Evolutionary conservation across 108 stramenopile genomes (phyloP).

Genomic region (Discostella stelligeroides): DNA sequence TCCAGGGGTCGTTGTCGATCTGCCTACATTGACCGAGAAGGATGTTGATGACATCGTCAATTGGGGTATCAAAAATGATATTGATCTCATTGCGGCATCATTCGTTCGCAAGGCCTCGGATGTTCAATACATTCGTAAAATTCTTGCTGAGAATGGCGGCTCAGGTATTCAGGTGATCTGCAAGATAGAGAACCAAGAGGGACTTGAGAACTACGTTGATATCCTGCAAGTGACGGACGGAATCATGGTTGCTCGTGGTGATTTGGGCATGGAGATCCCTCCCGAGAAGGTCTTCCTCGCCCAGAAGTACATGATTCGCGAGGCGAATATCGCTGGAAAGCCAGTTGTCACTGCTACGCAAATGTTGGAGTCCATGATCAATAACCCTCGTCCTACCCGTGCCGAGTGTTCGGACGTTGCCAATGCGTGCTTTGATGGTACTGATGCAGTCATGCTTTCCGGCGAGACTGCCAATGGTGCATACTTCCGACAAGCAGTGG

Average conservation of each 20-base stretch:
- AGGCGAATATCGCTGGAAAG: constrained; percentile 92
- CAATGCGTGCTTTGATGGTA: constrained; percentile 95
- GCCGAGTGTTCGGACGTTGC: constrained; percentile 99
- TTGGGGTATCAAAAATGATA: constrained; percentile 82
- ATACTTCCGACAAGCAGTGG: constrained; percentile 82
- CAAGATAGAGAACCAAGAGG: constrained; percentile 98
- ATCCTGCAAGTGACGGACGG: constrained; percentile 93
- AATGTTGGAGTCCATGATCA: constrained; percentile 98
- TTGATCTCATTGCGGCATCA: constrained; percentile 97
- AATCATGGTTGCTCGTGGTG: constrained; percentile 97
- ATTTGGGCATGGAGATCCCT: constrained; percentile 97
- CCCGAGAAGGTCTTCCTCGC: constrained; percentile 92
- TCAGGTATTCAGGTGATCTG: constrained; percentile 94
- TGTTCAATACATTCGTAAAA: constrained; percentile 84
- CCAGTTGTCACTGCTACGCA: constrained; percentile 97
- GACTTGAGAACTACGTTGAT: constrained; percentile 91
- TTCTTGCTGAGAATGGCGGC: constrained; percentile 84
- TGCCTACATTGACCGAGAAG: constrained; percentile 90
- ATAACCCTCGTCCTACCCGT: constrained; percentile 98
- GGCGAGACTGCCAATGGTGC: constrained; percentile 92
- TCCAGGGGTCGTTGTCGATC: constrained; percentile 85
- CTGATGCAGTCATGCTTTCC: constrained; percentile 90
- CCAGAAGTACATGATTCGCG: constrained; percentile 91
- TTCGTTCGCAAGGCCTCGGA: constrained; percentile 92
- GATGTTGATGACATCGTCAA: constrained; percentile 91